Conservation (phyloP, 371 early-diverging fungal species). For the Homolaphlyctis polyrhiza region DNA sequence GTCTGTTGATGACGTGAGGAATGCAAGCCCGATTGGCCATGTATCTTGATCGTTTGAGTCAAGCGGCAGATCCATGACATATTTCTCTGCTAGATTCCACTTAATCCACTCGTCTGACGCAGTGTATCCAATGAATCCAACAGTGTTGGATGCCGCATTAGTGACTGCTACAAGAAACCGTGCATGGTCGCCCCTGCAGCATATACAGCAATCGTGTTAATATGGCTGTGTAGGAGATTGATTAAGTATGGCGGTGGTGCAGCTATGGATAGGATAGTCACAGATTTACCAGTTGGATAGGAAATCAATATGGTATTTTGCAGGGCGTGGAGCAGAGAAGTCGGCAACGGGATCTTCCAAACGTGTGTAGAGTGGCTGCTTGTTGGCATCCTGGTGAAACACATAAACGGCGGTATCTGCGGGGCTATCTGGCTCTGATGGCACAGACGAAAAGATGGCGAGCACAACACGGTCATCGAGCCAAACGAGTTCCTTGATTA, state of each 20-base stretch:
- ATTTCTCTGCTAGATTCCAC: slow-evolving; percentile 17
- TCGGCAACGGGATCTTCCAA: slow-evolving; percentile 13
- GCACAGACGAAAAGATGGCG: slow-evolving; percentile 11
- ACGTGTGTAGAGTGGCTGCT: slow-evolving; percentile 15
- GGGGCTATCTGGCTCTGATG: neutral
- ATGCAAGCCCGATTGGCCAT: slow-evolving; percentile 25
- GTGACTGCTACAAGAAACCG: slow-evolving; percentile 13
- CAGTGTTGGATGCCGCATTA: slow-evolving; percentile 11
- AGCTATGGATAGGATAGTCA: too few relatives aligned
- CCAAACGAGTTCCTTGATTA: slow-evolving; percentile 28
- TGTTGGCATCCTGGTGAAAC: slow-evolving; percentile 8
- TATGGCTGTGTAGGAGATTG: too few relatives aligned
- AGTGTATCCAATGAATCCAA: slow-evolving; percentile 24
- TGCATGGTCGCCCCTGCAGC: slow-evolving; percentile 4
- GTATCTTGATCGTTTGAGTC: slow-evolving; percentile 26
- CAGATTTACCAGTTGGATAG: too few relatives aligned
- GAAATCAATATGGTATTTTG: neutral
- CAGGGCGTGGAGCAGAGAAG: neutral
- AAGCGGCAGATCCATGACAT: slow-evolving; percentile 22
- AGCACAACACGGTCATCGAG: slow-evolving; percentile 29
- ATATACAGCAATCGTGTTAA: too few relatives aligned
- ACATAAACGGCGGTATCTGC: slow-evolving; percentile 1
- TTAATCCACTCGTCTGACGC: slow-evolving; percentile 19
- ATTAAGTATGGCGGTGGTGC: too few relatives aligned
- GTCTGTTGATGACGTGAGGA: slow-evolving; percentile 22